Evolutionary conservation across 2,329 filamentous ascomycete species (phyloP).

Genomic region (Sarocladium oryzae): DNA sequence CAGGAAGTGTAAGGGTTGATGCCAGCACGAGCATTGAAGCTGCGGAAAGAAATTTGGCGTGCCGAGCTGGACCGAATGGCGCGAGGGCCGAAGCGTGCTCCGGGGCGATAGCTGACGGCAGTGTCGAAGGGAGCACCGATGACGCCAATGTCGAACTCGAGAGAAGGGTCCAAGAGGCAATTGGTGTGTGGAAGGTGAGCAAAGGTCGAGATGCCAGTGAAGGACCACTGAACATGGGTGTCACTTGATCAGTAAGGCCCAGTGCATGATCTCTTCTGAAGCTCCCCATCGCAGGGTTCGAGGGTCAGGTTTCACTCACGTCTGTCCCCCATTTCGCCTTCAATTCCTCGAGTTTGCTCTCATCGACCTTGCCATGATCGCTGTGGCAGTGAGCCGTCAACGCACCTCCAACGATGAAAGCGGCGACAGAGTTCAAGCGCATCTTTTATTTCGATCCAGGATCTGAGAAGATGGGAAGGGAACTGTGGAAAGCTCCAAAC

Average conservation of each 20-base stretch:
- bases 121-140: slow-evolving; percentile 71
- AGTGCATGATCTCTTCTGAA: no score
- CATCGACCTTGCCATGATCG: background rate
- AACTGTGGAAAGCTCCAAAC: no score
- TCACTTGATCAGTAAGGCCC: background rate
- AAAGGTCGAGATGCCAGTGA: slow-evolving; percentile 69
- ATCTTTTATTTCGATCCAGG: no score
- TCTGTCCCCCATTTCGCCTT: background rate
- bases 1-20: slow-evolving; percentile 79
- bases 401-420: no score
- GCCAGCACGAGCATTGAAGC: slow-evolving; percentile 71
- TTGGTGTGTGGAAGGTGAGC: slow-evolving; percentile 64
- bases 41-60: slow-evolving; percentile 71
- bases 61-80: slow-evolving; percentile 79
- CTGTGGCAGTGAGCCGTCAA: background rate
- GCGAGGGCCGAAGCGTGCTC: slow-evolving; percentile 77
- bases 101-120: slow-evolving; percentile 62
- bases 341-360: background rate
- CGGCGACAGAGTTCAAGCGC: no score
- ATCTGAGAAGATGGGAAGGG: no score
- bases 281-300: no score
- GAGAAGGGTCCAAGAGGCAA: slow-evolving; percentile 59
- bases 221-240: slow-evolving; percentile 33
- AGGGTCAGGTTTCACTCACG: background rate
- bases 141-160: slow-evolving; percentile 64